Conservation (phyloP, 2,329 filamentous ascomycete genomes). For the Beauveria australis region DNA sequence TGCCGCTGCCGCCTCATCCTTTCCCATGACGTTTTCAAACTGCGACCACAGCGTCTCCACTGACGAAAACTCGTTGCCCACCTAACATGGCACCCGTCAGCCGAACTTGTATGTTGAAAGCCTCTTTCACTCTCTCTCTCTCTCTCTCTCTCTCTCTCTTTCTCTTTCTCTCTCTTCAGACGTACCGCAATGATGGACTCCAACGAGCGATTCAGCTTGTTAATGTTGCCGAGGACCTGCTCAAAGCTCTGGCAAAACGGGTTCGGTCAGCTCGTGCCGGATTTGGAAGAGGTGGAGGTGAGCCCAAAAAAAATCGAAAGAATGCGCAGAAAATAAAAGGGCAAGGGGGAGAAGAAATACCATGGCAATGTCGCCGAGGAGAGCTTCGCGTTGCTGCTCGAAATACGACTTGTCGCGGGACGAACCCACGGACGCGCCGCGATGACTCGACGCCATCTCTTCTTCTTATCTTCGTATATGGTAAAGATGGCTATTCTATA, state of each 20-base stretch:
- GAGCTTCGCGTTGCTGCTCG: constrained; percentile 64
- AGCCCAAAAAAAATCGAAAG: too few relatives aligned
- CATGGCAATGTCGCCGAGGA: constrained; percentile 65
- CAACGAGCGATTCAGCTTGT: constrained; percentile 84
- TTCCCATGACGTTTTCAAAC: constrained; percentile 93
- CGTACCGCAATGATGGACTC: constrained; percentile 80
- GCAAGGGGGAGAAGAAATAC: constrained; percentile 29
- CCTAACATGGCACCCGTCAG: constrained; percentile 34
- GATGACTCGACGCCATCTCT: constrained; percentile 26
- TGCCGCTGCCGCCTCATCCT: constrained; percentile 35
- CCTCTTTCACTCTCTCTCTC: neutral
- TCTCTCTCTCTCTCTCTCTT: neutral
- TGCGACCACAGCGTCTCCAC: constrained; percentile 96
- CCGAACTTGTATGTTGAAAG: neutral
- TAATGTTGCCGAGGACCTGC: constrained; percentile 89
- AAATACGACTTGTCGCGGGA: constrained; percentile 53
- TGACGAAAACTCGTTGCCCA: constrained; percentile 94
- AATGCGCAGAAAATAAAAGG: neutral
- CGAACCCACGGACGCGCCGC: constrained; percentile 20
- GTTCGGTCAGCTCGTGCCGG: too few relatives aligned
- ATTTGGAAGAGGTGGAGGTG: too few relatives aligned
- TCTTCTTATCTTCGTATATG: neutral
- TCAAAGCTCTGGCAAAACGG: constrained; percentile 57
- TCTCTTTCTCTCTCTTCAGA: neutral
- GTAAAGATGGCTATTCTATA: too few relatives aligned